Evolutionary conservation across 345 rosid species (phyloP).

Genomic region (Pseudoturritis turrita): DNA sequence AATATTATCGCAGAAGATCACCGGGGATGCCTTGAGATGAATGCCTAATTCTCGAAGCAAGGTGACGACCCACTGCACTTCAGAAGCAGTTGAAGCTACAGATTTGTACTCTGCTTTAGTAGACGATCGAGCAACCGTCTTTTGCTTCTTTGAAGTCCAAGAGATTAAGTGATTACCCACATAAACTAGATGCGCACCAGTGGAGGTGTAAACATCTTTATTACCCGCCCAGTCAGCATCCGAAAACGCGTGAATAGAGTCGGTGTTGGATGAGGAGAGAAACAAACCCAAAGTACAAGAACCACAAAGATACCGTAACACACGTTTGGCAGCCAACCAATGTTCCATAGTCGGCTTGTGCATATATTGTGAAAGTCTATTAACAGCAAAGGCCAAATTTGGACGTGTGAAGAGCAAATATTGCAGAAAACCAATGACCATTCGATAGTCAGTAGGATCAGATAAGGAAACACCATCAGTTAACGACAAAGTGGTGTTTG

Average conservation of each 20-base stretch:
- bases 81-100: not conserved
- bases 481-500: not conserved
- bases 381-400: not conserved
- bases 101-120: not conserved
- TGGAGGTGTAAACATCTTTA: not conserved
- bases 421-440: not conserved
- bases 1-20: not conserved
- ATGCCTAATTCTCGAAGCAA: not conserved
- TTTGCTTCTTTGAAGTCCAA: not conserved
- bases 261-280: not conserved
- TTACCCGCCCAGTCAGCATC: not conserved
- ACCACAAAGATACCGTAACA: not conserved
- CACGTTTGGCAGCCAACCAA: not conserved
- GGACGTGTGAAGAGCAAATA: not conserved
- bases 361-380: not conserved
- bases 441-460: not conserved
- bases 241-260: not conserved
- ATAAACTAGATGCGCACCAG: not conserved
- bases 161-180: not conserved
- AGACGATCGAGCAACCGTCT: not conserved
- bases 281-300: not conserved
- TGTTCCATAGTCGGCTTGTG: not conserved
- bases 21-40: fast-evolving
- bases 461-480: not conserved
- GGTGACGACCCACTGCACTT: not conserved